Percentiles rank a stretch among this genome's conserved stretches.
phyloP scores from a whole-genome alignment of 768 basidiomycete species.

The Suillus alpinus region DNA sequence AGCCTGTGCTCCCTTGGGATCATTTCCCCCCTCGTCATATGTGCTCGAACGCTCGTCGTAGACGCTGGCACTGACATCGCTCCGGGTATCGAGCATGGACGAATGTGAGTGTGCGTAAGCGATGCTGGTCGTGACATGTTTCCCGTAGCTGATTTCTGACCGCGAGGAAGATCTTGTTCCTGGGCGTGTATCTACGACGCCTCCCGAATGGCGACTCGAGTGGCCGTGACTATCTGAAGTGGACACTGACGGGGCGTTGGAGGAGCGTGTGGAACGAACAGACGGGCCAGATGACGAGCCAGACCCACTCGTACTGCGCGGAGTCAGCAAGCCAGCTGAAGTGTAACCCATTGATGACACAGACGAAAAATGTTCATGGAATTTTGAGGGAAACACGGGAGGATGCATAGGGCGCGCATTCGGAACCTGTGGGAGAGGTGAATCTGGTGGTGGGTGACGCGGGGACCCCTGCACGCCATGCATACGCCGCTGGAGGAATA shows the following conservation, averaged over 20 bases:
- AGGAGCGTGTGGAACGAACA: slow-evolving; percentile 22
- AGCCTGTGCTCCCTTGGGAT: background rate
- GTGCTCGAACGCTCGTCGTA: slow-evolving; percentile 12
- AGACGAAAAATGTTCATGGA: slow-evolving; percentile 33
- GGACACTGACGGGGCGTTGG: slow-evolving; percentile 17
- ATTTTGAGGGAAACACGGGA: slow-evolving; percentile 21
- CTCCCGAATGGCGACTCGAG: slow-evolving; percentile 10
- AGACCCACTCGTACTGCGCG: slow-evolving; percentile 22
- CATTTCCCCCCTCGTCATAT: background rate
- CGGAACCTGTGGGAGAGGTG: slow-evolving; percentile 25
- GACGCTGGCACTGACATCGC: background rate
- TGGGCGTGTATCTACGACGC: slow-evolving; percentile 14
- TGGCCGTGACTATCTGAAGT: slow-evolving; percentile 7
- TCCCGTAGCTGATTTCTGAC: slow-evolving; percentile 22
- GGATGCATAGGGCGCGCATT: slow-evolving; percentile 12
- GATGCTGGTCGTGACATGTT: slow-evolving; percentile 9
- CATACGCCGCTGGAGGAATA: slow-evolving; percentile 30
- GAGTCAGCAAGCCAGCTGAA: slow-evolving; percentile 15
- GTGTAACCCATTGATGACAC: slow-evolving; percentile 22
- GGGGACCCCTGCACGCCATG: slow-evolving; percentile 22
- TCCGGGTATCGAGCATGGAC: background rate
- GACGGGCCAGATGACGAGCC: slow-evolving; percentile 29
- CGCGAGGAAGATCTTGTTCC: slow-evolving; percentile 18
- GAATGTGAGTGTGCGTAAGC: background rate
- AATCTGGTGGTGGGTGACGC: slow-evolving; percentile 26